phyloP scores from a whole-genome alignment of 169 alveolate species.

The Eimeria tenella region DNA sequence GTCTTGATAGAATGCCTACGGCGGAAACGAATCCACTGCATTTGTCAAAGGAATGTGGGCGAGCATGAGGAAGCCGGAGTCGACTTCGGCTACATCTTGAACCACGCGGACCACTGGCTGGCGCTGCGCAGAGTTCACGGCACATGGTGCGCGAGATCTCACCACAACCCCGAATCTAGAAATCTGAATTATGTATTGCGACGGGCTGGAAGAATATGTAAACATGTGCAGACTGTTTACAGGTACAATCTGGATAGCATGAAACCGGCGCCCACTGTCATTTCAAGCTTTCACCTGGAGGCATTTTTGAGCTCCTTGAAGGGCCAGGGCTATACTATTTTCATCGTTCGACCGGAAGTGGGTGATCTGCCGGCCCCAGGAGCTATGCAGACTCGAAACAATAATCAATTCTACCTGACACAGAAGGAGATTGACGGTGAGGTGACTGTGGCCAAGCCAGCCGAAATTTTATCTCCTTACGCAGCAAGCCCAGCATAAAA shows the following conservation, averaged over 20 bases:
- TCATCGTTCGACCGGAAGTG: constrained; percentile 38
- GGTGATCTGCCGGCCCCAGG: constrained; percentile 53
- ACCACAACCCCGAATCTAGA: neutral
- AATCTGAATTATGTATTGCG: neutral
- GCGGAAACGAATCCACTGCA: constrained; percentile 52
- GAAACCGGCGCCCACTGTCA: constrained; percentile 42
- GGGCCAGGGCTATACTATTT: constrained; percentile 26
- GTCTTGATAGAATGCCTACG: constrained; percentile 71
- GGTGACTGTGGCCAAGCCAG: neutral
- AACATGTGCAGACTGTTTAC: neutral
- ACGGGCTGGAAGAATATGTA: neutral
- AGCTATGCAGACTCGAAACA: constrained; percentile 1
- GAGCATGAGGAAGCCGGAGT: constrained; percentile 64
- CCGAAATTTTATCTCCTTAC: neutral
- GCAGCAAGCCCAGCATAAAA: too few relatives aligned
- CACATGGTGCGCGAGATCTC: constrained; percentile 15
- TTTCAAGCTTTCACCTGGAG: constrained; percentile 4
- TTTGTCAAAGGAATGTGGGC: constrained; percentile 29
- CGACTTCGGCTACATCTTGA: constrained; percentile 67
- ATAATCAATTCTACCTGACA: constrained; percentile 36
- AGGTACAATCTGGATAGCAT: constrained; percentile 67
- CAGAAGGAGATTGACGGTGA: constrained; percentile 39
- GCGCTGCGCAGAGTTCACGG: constrained; percentile 73
- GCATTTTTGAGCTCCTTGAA: neutral
- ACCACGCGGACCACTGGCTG: constrained; percentile 72